These are phyloP conservation scores for Paraglomus brasilianum DNA, from an alignment of 192 early-diverging fungal genomes.

Conservation along the genomic window DNA sequence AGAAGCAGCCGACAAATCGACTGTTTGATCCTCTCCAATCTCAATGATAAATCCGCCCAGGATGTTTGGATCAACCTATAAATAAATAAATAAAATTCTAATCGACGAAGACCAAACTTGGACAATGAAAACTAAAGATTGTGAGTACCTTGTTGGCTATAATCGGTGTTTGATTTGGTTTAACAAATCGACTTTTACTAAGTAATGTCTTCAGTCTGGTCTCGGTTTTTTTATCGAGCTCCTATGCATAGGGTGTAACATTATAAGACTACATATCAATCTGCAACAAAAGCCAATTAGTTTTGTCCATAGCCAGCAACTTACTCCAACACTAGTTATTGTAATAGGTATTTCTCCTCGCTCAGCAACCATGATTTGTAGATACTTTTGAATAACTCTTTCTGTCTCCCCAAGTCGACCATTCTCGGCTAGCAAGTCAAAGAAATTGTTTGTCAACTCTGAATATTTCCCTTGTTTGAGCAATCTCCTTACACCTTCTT, in stretches of 20 bases:
- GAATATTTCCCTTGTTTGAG: constrained; percentile 66
- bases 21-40: constrained; percentile 91
- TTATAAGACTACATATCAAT: not conserved
- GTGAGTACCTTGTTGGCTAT: constrained; percentile 77
- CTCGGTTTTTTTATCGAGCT: constrained; percentile 70
- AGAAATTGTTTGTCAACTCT: constrained; percentile 88
- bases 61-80: constrained; percentile 83
- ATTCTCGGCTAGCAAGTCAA: constrained; percentile 90
- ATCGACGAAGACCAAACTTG: not conserved
- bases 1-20: constrained; percentile 94
- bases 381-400: constrained; percentile 80
- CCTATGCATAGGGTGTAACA: constrained; percentile 44
- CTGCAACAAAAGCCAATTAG: not conserved
- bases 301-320: constrained; percentile 14
- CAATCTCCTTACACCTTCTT: constrained; percentile 66
- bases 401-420: constrained; percentile 83
- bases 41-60: constrained; percentile 96
- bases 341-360: constrained; percentile 84
- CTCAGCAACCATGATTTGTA: constrained; percentile 83
- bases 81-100: constrained; percentile 5
- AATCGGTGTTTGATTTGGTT: constrained; percentile 78
- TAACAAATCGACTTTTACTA: constrained; percentile 76
- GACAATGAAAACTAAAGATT: not conserved
- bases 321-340: constrained; percentile 87
- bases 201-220: constrained; percentile 74